Base-by-base conservation (phyloP, 441 rosid genomes). In the Pelargonium exstipulatum region DNA sequence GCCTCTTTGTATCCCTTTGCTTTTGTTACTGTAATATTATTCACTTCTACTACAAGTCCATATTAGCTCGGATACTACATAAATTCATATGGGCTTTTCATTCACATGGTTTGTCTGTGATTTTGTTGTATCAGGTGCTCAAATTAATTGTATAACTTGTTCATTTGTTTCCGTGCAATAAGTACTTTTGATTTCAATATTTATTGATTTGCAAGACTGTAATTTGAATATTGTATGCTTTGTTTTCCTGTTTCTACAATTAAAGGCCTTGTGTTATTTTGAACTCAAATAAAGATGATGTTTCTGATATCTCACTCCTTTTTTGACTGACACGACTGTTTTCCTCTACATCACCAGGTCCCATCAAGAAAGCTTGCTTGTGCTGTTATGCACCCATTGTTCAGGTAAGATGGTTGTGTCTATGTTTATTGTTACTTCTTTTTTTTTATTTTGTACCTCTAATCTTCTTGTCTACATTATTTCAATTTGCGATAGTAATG, bases 341-440 rank as follows among this genome's bases (percentile, higher is more conserved):
- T 55, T 35, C 37, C 16, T 70, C 53, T 66, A 40, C 63, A 14
- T 57, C 67, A 64, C 46, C 35, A 14, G 53, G 40, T 75, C 64
- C 71, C 42, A 61, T 76, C 71, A 67, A 18, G 66, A 77, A 76
- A 69, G 74, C 66, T 73, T 51, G 42, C 67, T 73, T 70, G 9
- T 66, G 80, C 76, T 77, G 72, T 70, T 58, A 32, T 10, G 53
- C 77, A 66, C 74, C 14, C 37, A 43, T 13, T 40, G 20, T 26
- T 62, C 10, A 18, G 14, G 13, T 46, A 46, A 46, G 51, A 46
- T 46, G 51, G 40, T 7, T 46, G 51, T 46, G 51, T 46, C 51
- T 46, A 46, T 14, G 51, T 46, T 46, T 46, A 0, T 3, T 35
- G 40, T 35, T 35, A 35, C 35, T 26, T 26, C 32, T 26, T 26